Conservation (phyloP, 306 rosid species). For the Vigna reflexopilosa region DNA sequence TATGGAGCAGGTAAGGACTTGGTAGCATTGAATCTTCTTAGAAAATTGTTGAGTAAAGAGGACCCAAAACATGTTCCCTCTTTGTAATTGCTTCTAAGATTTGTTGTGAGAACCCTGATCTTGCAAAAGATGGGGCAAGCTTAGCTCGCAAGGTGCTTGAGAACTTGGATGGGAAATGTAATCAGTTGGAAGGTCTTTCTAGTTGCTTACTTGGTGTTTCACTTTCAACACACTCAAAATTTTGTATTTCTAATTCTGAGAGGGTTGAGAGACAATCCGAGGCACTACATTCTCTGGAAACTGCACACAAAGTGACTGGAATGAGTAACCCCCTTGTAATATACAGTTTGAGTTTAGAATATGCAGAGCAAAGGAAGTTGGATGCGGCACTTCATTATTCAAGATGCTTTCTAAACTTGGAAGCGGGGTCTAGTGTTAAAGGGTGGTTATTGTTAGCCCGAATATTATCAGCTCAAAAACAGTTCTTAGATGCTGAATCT, state of each 20-base stretch:
- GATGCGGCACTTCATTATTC: constrained; percentile 75
- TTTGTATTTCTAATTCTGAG: constrained; percentile 68
- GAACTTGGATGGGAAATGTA: constrained; percentile 64
- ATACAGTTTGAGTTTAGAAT: constrained; percentile 73
- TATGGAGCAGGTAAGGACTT: constrained; percentile 74
- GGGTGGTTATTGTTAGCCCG: constrained; percentile 83
- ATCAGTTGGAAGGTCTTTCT: constrained; percentile 67
- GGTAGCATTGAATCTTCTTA: constrained; percentile 76
- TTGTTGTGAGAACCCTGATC: constrained; percentile 65
- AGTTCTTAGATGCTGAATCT: constrained; percentile 74
- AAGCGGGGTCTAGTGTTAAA: constrained; percentile 70
- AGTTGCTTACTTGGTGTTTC: constrained; percentile 81
- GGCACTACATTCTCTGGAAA: constrained; percentile 70
- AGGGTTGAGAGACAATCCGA: constrained; percentile 65
- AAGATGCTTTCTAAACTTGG: constrained; percentile 61
- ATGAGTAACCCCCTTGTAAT: constrained; percentile 66
- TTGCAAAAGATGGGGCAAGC: constrained; percentile 66
- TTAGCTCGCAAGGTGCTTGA: constrained; percentile 65
- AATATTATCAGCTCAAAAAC: constrained; percentile 81
- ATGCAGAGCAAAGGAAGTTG: constrained; percentile 84
- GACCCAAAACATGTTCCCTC: constrained; percentile 75
- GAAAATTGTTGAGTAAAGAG: constrained; percentile 66
- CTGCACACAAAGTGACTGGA: constrained; percentile 66
- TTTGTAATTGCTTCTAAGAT: constrained; percentile 86
- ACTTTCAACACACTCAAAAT: constrained; percentile 70